These are phyloP conservation scores for Jaenimonas drosophilae DNA, from an alignment of 208 protist genomes.

Conservation along the genomic window DNA sequence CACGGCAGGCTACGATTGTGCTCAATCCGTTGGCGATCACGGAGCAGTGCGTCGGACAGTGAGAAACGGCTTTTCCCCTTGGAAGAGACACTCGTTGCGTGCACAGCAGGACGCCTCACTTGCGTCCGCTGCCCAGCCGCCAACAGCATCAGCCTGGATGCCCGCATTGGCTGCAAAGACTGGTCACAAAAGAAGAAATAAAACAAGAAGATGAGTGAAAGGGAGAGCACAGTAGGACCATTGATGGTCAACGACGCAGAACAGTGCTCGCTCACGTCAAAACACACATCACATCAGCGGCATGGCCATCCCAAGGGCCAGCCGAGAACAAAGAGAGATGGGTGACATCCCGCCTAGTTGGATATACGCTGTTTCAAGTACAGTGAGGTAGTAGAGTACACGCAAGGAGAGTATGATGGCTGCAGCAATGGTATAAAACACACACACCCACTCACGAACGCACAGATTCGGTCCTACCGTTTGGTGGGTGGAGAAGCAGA, in stretches of 20 bases:
- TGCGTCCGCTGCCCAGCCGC: too few relatives aligned
- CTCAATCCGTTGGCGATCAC: constrained; percentile 36
- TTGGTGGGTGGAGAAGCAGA: not conserved
- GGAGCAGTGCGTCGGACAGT: constrained; percentile 21
- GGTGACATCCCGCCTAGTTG: too few relatives aligned
- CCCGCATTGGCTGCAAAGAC: too few relatives aligned
- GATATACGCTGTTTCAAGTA: too few relatives aligned
- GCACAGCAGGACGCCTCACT: constrained; percentile 22
- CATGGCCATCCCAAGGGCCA: too few relatives aligned
- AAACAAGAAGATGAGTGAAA: too few relatives aligned
- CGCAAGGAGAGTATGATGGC: not conserved
- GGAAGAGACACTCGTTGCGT: constrained; percentile 26
- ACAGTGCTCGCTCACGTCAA: not conserved
- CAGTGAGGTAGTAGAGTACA: not conserved
- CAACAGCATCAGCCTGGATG: not conserved
- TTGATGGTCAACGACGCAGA: not conserved
- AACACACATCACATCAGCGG: not conserved
- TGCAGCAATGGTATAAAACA: too few relatives aligned
- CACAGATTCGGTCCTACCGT: too few relatives aligned
- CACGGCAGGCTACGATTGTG: constrained; percentile 28
- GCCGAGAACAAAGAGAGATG: too few relatives aligned
- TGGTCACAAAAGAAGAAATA: not conserved
- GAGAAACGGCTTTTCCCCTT: constrained; percentile 42
- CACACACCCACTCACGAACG: too few relatives aligned
- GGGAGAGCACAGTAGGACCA: too few relatives aligned